Evolutionary conservation across 1,139 yeast genomes (phyloP), one percentile per base, ranked within the genome.

Genomic region (Protomyces lactucae-debilis): DNA sequence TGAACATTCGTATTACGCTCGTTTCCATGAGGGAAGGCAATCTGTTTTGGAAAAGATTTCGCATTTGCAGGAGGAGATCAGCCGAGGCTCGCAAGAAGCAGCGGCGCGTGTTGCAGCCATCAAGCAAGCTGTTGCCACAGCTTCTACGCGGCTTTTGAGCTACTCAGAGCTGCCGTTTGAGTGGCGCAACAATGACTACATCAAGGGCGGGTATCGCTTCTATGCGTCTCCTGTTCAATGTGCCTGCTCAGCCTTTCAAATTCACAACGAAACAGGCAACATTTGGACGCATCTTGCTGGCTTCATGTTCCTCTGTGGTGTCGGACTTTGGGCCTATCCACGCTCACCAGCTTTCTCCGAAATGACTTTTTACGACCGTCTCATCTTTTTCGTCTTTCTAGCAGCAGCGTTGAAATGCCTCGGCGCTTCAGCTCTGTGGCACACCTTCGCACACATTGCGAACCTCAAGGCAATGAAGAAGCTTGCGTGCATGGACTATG

Each of bases 251-350:
- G 76, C 88, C 12, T 83, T 80, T 75, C 73, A 82, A 68, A 73
- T 87, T 76, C 98, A 93, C 76, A 93, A 93, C 73, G 99, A 93
- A 74, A 82, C 96, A 0, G 83, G 89, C 75, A 93, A 93, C 76
- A 91, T 93, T 66, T 93, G 99, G 99, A 82, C 97, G 0, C 99
- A 93, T 76, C 72, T 90, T 40, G 60, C 83, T 1, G 99, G 97
- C 14, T 81, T 87, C 9, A 60, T 83, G 1, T 72, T 83, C 40
- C 77, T 92, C 75, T 66, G 82, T 1, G 86, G 84, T 69, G 73
- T 91, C 40, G 80, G 84, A 32, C 67, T 83, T 16, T 77, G 76
- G 68, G 87, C 86, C 70, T 87, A 82, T 72, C 97, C 98, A 14
- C 67, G 72, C 60, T 68, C 77, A 25, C 70, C 77, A 52, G 67